A percentile compares a stretch with the other conserved stretches of the same genome.
Conservation (phyloP, 495 filamentous ascomycete genomes). For the Hyaloscypha hepaticicola region DNA sequence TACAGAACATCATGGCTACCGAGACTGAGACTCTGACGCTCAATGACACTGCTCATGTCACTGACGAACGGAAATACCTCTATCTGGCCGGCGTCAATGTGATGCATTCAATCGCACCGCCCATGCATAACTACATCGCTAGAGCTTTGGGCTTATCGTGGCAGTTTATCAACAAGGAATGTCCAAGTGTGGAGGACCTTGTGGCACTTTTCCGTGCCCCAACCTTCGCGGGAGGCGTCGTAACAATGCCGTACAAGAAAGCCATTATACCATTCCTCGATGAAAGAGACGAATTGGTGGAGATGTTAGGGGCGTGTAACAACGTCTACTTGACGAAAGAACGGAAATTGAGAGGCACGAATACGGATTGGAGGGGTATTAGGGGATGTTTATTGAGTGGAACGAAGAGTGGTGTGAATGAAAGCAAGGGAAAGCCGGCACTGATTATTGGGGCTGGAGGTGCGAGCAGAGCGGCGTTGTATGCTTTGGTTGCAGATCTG, state of each 20-base stretch:
- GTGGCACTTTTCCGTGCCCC: slow-evolving; percentile 35
- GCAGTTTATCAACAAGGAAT: slow-evolving; percentile 41
- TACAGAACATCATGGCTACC: background rate
- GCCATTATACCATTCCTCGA: slow-evolving; percentile 41
- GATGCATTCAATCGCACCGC: slow-evolving; percentile 43
- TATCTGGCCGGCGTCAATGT: slow-evolving; percentile 45
- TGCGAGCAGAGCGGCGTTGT: slow-evolving; percentile 74
- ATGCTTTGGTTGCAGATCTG: slow-evolving; percentile 50
- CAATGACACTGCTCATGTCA: background rate
- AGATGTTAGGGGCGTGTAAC: slow-evolving; percentile 44
- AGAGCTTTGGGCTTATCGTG: slow-evolving; percentile 40
- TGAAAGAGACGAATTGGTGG: slow-evolving; percentile 36
- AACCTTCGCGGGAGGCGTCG: slow-evolving; percentile 42
- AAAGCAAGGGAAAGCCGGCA: slow-evolving; percentile 14
- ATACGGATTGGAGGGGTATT: slow-evolving; percentile 49
- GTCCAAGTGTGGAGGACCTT: slow-evolving; percentile 35
- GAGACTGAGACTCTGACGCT: background rate
- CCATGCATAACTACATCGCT: slow-evolving; percentile 45
- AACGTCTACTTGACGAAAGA: slow-evolving; percentile 37
- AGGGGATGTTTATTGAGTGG: slow-evolving; percentile 30
- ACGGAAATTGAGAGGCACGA: slow-evolving; percentile 40
- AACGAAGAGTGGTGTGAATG: slow-evolving; percentile 1
- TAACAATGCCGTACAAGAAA: slow-evolving; percentile 53
- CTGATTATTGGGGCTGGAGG: slow-evolving; percentile 68
- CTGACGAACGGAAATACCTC: slow-evolving; percentile 17